Base-by-base conservation (phyloP, 805 yeast genomes). In the Yarrowia deformans region DNA sequence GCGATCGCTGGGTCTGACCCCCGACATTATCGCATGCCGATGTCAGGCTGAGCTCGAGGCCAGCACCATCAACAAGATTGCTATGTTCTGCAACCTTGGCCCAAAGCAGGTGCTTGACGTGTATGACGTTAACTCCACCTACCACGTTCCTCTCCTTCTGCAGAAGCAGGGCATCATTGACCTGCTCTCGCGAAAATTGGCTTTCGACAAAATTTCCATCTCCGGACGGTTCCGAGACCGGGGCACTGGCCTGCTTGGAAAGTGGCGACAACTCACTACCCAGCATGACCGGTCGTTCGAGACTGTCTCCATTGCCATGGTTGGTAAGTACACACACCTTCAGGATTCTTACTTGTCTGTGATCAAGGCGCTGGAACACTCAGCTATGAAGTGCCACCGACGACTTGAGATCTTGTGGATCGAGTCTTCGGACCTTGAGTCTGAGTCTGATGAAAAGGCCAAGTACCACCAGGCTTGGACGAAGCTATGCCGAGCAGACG, bases 41-140 rank as follows among this genome's bases (percentile, higher is more conserved):
- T 95, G 99, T 83, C 84, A 91, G 67, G 90, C 90, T 73, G 85
- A 85, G 76, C 85, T 95, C 74, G 97, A 90, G 76, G 81, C 81
- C 70, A 87, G 93, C 72, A 93, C 97, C n/a, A 91, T 90, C 77
- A 94, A 90, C 72, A 95, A 95, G 82, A 94, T 95, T 77, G 95
- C 98, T 70, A 95, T 95, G 98, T 95, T 95, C 82, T 94, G 98
- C 80, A 98, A 95, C 77, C 99, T 95, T 74, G 98, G 97, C 39
- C 91, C 97, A n/a, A 93, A 94, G 70, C 98, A 96, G 83, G 98
- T 95, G 60, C 85, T 95, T 74, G 97, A 97, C 63, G 97, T 95
- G 69, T 97, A 93, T 77, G 99, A 95, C 80, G 97, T 95, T 74
- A 91, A 90, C 82, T 91, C 97, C 13, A 94, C 98, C 58, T 95